Base-by-base conservation (phyloP, 2,329 filamentous ascomycete genomes). In the Stachybotrys chartarum region DNA sequence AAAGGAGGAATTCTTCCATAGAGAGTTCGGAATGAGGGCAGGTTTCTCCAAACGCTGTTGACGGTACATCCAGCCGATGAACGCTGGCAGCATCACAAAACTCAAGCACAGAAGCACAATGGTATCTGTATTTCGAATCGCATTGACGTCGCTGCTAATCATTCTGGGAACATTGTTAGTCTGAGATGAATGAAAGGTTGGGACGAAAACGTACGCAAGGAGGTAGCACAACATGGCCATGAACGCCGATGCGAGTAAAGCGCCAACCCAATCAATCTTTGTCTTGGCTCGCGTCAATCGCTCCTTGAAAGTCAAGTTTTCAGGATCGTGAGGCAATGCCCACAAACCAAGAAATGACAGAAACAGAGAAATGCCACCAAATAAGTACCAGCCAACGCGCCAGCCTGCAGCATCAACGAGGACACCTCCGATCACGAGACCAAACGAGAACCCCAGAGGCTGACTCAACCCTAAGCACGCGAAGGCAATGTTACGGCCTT, bases 1-100 rank as follows among this genome's bases (percentile, higher is more conserved):
- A 60, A 86, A 87, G 3, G 78, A 67, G 0, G 67, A 64, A 49
- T 82, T 84, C n/a, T 69, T 74, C 84, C 84, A 87, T 0, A 87
- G 67, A 0, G 75, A 77, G 63, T 86, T 86, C 0, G 84, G 84
- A 24, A 87, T 85, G 7, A 87, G 64, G 0, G 82, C 81, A 12
- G 81, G 77, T 3, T 70, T 71, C 10, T 72, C 70, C 0, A 65
- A 61, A 11, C 67, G 69, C 51, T 78, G 76, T 51, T 78, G 79
- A 4, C 71, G 69, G 11, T 73, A 71, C 51, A 83, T 75, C 83
- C 83, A 86, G 10, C 70, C 63, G 48, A 79, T 67, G 62, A 86
- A 86, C 0, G 67, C 61, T 0, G 77, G 76, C 3, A 83, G 64
- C 2, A 75, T 59, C 3, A 70, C 59, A 2, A 75, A 57, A 5